Evolutionary conservation across 345 rosid genomes (phyloP), one percentile per base, ranked within the genome.

Genomic region (Gossypium australe): DNA sequence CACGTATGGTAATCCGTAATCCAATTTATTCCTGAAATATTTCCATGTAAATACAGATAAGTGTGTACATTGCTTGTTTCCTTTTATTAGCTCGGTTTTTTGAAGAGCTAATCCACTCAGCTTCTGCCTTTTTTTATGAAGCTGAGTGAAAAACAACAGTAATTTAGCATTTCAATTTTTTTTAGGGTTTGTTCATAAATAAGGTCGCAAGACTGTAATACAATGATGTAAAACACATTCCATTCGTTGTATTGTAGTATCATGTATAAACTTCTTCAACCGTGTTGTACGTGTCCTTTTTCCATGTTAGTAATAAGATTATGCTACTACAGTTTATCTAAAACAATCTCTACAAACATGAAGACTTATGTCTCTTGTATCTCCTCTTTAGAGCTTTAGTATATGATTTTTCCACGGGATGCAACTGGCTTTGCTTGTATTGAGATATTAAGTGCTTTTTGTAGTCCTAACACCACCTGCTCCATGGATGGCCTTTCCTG

Each of bases 401-500:
- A 49, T 25, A 48, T 9, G 57, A 68, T 68, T 13, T 7, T 24
- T 25, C 22, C 58, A 14, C 12, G 43, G 43, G 22, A 18, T 59
- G 80, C 43, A 9, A 43, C 57, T 56, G 72, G 48, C 11, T 66
- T 72, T 49, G 49, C 29, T 72, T 29, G 70, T n/a, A 27, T 78
- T 13, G 87, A 84, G 67, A 79, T 76, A 10, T 79, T 20, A 3
- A 84, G 83, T 49, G 88, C 87, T 57, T 81, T 66, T 70, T 83
- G 82, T 75, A 85, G 80, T 61, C 16, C 78, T 48, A 66, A 59
- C n/a, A 76, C 84, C 56, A 83, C 93, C 83, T 78, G 78, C 76
- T 85, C 87, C 93, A 87, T 85, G n/a, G 84, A 58, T 27, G 91
- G 91, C 75, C 91, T 85, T 72, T 82, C 84, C 66, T 67, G 87